Conservation (phyloP, 2,329 filamentous ascomycete genomes). For the Phialophora chinensis region DNA sequence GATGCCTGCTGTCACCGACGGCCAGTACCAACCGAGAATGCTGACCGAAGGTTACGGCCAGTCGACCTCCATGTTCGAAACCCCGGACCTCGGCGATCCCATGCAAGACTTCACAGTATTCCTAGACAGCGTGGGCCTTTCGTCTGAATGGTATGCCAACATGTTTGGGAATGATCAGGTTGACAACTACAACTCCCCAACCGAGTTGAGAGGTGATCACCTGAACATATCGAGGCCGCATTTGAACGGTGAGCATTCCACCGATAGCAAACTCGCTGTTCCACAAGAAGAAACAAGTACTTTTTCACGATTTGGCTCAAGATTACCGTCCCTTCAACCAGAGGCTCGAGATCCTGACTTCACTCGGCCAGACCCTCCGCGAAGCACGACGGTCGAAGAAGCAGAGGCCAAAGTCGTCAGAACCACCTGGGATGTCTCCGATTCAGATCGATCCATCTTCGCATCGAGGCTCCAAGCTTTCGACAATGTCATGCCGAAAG, state of each 20-base stretch:
- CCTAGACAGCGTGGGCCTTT: slow-evolving; percentile 56
- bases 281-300: slow-evolving; percentile 49
- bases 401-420: slow-evolving; percentile 44
- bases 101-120: slow-evolving; percentile 58
- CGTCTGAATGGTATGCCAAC: slow-evolving; percentile 57
- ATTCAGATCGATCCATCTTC: slow-evolving; percentile 53
- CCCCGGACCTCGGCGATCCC: slow-evolving; percentile 54
- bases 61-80: slow-evolving; percentile 48
- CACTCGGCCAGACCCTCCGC: slow-evolving; percentile 44
- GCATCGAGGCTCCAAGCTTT: slow-evolving; percentile 54
- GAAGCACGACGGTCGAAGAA: slow-evolving; percentile 49
- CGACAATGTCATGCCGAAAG: slow-evolving; percentile 53
- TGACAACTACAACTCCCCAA: slow-evolving; percentile 48
- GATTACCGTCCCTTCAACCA: slow-evolving; percentile 55
- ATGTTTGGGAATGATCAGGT: slow-evolving; percentile 47
- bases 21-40: slow-evolving; percentile 38
- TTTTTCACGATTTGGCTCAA: slow-evolving; percentile 57
- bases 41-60: slow-evolving; percentile 39
- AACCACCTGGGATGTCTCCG: slow-evolving; percentile 55
- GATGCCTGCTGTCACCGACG: slow-evolving; percentile 35
- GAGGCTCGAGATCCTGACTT: slow-evolving; percentile 52
- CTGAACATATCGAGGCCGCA: slow-evolving; percentile 45
- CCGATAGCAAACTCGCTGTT: slow-evolving; percentile 46
- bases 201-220: slow-evolving; percentile 44
- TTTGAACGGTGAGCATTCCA: slow-evolving; percentile 49